Evolutionary conservation across 139 green algal genomes (phyloP).

Genomic region (Haematococcus lacustris): DNA sequence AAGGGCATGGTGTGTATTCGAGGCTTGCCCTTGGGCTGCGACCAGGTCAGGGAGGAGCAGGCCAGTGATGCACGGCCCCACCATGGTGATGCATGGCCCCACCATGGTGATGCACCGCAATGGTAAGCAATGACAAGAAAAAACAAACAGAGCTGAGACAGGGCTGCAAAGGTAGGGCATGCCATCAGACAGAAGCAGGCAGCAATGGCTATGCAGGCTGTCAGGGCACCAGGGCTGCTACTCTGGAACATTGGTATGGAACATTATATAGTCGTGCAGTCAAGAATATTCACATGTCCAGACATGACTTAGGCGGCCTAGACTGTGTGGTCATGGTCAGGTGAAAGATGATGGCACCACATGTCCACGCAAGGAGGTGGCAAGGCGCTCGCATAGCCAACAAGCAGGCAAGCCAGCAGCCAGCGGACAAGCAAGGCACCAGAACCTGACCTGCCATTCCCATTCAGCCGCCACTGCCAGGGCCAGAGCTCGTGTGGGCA

Average conservation of each 20-base stretch:
- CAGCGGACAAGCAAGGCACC: background rate
- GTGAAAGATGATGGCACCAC: background rate
- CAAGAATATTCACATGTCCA: background rate
- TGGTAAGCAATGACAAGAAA: background rate
- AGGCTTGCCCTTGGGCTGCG: slow-evolving; percentile 32
- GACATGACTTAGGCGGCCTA: background rate
- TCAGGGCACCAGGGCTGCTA: background rate
- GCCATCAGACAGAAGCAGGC: background rate
- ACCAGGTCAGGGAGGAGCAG: background rate
- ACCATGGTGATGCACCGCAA: background rate
- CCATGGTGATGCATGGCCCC: background rate
- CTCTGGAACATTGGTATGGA: too few species aligned
- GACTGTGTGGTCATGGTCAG: background rate
- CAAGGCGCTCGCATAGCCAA: background rate
- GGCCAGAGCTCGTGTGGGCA: slow-evolving; percentile 65
- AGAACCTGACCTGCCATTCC: slow-evolving; percentile 72
- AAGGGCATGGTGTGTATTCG: slow-evolving; percentile 88
- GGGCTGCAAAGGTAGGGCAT: background rate
- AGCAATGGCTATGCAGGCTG: background rate
- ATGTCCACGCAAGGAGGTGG: background rate
- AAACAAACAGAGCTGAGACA: background rate
- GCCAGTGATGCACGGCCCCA: background rate
- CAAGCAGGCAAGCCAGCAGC: background rate
- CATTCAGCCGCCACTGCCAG: slow-evolving; percentile 86
- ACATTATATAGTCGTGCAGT: too few species aligned